A percentile compares a stretch with the other conserved stretches of the same genome.
phyloP scores from a whole-genome alignment of 495 filamentous ascomycete species.

The Terfezia claveryi region DNA sequence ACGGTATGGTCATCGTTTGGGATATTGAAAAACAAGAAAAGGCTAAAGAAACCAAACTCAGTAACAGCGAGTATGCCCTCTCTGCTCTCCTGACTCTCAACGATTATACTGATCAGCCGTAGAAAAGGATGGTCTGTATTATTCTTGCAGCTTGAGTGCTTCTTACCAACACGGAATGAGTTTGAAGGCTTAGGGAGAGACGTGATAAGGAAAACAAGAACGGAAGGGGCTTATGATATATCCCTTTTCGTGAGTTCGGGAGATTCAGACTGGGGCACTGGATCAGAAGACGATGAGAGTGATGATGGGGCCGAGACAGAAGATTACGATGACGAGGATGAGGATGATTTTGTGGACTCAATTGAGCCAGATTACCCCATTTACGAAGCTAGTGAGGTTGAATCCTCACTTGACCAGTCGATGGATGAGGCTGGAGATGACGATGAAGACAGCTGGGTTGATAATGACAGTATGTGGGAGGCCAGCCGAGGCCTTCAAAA shows the following conservation, averaged over 20 bases:
- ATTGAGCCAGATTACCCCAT: neutral
- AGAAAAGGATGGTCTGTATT: conserved; percentile 17
- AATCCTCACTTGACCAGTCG: neutral
- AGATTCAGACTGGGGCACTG: too few relatives aligned
- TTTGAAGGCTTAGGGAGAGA: conserved; percentile 11
- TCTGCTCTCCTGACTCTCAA: neutral
- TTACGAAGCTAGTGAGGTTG: neutral
- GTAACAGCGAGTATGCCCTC: too few relatives aligned
- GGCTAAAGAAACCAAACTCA: too few relatives aligned
- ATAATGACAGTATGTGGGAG: conserved; percentile 10
- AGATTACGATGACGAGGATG: neutral
- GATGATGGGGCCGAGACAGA: neutral
- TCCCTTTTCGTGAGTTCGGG: neutral
- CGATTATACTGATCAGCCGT: neutral
- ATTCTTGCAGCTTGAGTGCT: conserved; percentile 16
- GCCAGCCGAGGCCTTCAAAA: conserved; percentile 4
- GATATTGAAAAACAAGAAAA: conserved; percentile 23
- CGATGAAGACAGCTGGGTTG: conserved; percentile 11
- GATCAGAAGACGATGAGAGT: too few relatives aligned
- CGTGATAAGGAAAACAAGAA: neutral
- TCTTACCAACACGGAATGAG: conserved; percentile 11
- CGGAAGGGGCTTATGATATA: neutral
- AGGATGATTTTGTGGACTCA: neutral
- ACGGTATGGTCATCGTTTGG: conserved; percentile 41
- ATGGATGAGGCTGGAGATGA: conserved; percentile 5